Evolutionary conservation across 179 eudicot genomes (phyloP).

Genomic region (Beta corolliflora): DNA sequence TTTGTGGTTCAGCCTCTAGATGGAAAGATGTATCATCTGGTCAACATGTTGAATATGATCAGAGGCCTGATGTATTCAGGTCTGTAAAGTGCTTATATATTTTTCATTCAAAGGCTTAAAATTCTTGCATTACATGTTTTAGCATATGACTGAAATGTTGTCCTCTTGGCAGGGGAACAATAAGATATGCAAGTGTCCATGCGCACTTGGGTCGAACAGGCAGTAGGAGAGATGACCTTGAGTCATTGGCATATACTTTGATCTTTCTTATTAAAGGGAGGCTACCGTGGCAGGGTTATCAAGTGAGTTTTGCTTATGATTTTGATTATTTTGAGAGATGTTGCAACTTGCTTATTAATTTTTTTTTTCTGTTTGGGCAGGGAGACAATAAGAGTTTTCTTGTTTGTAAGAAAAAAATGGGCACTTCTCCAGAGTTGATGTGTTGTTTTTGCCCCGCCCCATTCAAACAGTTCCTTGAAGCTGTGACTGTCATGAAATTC

Average conservation of each 20-base stretch:
- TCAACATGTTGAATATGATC: constrained; percentile 93
- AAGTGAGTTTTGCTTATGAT: constrained; percentile 44
- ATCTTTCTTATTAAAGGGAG: constrained; percentile 86
- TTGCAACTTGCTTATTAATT: constrained; percentile 11
- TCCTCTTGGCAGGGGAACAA: constrained; percentile 69
- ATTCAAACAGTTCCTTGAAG: constrained; percentile 78
- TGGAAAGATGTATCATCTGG: constrained; percentile 92
- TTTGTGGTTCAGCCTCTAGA: constrained; percentile 68
- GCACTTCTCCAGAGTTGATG: constrained; percentile 87
- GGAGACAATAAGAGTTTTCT: constrained; percentile 95
- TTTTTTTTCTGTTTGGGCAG: constrained; percentile 38
- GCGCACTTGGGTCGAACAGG: constrained; percentile 97
- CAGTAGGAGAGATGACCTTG: constrained; percentile 93
- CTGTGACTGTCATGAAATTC: constrained; percentile 82
- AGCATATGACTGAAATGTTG: not conserved
- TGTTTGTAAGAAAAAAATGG: constrained; percentile 92
- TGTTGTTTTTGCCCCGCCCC: constrained; percentile 95
- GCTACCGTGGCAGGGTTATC: constrained; percentile 98
- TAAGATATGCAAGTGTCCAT: constrained; percentile 98
- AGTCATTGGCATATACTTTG: constrained; percentile 89
- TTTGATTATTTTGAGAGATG: constrained; percentile 14
- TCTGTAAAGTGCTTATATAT: constrained; percentile 35
- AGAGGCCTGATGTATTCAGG: constrained; percentile 98
- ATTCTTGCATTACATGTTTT: not conserved
- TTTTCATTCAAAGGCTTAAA: not conserved